Base-by-base conservation (phyloP, 2,329 filamentous ascomycete genomes). In the Trichoderma gracile region DNA sequence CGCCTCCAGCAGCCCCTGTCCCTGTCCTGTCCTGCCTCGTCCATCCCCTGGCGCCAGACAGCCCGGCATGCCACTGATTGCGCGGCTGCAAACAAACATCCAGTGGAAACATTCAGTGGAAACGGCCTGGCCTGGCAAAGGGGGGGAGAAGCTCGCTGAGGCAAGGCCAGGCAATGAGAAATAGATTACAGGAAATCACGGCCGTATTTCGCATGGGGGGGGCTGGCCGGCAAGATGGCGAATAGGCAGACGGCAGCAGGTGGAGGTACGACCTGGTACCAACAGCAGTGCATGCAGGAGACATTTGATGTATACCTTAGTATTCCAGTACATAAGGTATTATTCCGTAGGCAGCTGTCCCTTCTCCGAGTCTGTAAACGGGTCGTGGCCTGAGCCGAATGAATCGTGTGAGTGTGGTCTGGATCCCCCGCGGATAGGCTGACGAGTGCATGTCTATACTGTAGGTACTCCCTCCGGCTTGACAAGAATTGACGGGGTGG, bases 21-120 rank as follows among this genome's bases (percentile, higher is more conserved):
- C 57, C 46, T 38, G 33, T 4, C 33, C 9, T 38, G 33, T 38
- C 10, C 33, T 38, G 10, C 14, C n/a, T n/a, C n/a, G n/a, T n/a
- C n/a, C n/a, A n/a, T n/a, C n/a, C n/a, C 58, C 58, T 62, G 58
- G 58, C 58, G 49, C 58, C 58, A 61, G 58, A 47, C 3, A 45
- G 57, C 57, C 58, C 4, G 25, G 40, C 49, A 54, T 46, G 25
- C 56, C 56, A 49, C 56, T 27, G 30, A 21, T n/a, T 23, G 45
- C 43, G 30, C 55, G 43, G 5, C 9, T 40, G 8, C 33, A 38
- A 23, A 33, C 10, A 10, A 7, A 27, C 25, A 33, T 33, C 8
- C 30, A 9, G 30, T 33, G 30, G 30, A 33, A 33, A 33, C 30
- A 33, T 33, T 38, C 12, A 5, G 12, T 38, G 33, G 33, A 38